Evolutionary conservation across 495 filamentous ascomycete species (phyloP).

Genomic region (Cudoniella acicularis): DNA sequence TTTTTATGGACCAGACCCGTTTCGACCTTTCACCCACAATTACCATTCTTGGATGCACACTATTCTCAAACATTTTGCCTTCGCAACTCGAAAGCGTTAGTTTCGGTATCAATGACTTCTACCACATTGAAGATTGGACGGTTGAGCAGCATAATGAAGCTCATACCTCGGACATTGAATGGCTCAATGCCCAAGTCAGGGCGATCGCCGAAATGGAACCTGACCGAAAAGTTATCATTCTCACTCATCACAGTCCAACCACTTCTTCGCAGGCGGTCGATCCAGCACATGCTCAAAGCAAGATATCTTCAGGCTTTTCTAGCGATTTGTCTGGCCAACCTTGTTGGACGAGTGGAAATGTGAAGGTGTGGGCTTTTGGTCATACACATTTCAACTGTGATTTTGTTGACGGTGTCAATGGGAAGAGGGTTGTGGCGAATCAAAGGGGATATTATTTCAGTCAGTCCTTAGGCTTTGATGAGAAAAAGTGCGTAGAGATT

Average conservation of each 20-base stretch:
- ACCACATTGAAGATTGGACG: conserved; percentile 42
- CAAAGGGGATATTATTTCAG: conserved; percentile 39
- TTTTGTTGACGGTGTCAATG: conserved; percentile 25
- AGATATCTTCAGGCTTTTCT: conserved; percentile 38
- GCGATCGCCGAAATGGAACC: conserved; percentile 32
- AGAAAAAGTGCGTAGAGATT: too few species aligned
- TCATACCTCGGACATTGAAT: conserved; percentile 40
- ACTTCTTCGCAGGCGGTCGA: conserved; percentile 33
- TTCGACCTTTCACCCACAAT: conserved; percentile 32
- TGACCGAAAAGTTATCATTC: conserved; percentile 36
- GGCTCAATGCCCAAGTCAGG: conserved; percentile 47
- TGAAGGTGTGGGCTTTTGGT: conserved; percentile 53
- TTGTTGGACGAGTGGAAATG: conserved; percentile 42
- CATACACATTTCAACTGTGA: conserved; percentile 54
- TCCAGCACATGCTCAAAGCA: conserved; percentile 38
- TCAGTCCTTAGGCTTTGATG: too few species aligned
- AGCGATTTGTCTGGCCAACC: conserved; percentile 41
- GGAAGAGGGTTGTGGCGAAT: conserved; percentile 25
- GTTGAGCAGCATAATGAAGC: conserved; percentile 38
- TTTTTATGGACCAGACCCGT: conserved; percentile 43
- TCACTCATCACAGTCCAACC: conserved; percentile 53
- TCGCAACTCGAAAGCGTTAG: conserved; percentile 28
- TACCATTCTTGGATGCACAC: conserved; percentile 46
- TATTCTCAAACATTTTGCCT: conserved; percentile 37
- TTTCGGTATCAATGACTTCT: conserved; percentile 45